Conservation (phyloP, 140 eudicot species). For the Flaveria floridana region DNA sequence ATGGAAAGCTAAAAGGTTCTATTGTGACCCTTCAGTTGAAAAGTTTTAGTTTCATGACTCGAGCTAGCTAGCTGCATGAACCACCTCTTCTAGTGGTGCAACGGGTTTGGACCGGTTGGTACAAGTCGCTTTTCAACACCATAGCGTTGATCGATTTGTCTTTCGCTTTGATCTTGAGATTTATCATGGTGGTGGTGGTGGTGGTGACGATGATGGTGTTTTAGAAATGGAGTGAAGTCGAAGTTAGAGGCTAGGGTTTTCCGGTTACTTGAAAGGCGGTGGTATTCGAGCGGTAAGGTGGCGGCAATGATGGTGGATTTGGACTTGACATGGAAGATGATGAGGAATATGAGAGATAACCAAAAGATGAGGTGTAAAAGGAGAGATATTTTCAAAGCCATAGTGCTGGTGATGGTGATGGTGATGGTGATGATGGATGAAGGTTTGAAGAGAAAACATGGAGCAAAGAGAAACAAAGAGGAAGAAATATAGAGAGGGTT, state of each 20-base stretch:
- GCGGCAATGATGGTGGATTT: conserved; percentile 20
- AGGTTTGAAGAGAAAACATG: conserved; percentile 58
- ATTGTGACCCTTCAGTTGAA: background rate
- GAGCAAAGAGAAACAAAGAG: conserved; percentile 33
- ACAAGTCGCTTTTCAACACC: conserved; percentile 69
- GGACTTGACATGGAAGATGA: conserved; percentile 34
- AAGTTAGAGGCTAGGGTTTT: conserved; percentile 53
- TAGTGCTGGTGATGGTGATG: conserved; percentile 46
- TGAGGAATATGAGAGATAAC: conserved; percentile 45
- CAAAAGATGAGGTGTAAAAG: conserved; percentile 39
- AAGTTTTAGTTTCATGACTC: background rate
- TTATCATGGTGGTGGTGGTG: conserved; percentile 28
- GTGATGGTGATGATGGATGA: conserved; percentile 29
- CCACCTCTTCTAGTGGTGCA: conserved; percentile 62
- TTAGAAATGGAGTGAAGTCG: conserved; percentile 67
- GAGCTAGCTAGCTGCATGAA: background rate
- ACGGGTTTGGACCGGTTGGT: conserved; percentile 87
- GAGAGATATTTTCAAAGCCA: conserved; percentile 43
- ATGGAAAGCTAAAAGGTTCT: background rate
- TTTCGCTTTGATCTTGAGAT: conserved; percentile 29
- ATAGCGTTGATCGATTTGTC: conserved; percentile 57
- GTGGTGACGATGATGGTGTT: conserved; percentile 14
- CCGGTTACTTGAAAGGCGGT: conserved; percentile 34
- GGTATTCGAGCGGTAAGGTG: conserved; percentile 9
- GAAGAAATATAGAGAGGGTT: conserved; percentile 33